Percentiles rank a stretch among this genome's conserved stretches.
These are phyloP conservation scores for Colletotrichum gigasporum DNA, from an alignment of 2,329 filamentous ascomycete genomes.

Conservation along the genomic window DNA sequence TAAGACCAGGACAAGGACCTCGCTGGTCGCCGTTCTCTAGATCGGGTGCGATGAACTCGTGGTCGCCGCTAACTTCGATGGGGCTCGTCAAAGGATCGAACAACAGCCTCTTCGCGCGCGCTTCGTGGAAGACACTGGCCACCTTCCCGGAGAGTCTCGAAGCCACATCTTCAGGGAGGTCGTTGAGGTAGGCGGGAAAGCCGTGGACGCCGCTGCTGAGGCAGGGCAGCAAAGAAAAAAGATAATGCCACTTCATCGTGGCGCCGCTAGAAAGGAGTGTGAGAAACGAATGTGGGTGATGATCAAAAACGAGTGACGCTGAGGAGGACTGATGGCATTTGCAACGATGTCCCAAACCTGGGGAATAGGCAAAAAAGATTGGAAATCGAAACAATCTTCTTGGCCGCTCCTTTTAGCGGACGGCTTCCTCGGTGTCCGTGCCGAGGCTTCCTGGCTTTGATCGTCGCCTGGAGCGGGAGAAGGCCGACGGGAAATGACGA, in stretches of 20 bases:
- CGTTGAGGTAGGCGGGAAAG: constrained; percentile 29
- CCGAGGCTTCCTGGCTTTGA: background rate
- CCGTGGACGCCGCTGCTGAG: constrained; percentile 11
- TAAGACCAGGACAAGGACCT: constrained; percentile 46
- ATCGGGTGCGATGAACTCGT: constrained; percentile 39
- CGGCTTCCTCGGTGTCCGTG: background rate
- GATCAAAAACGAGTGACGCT: constrained; percentile 12
- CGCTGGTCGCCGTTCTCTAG: constrained; percentile 37
- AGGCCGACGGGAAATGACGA: background rate
- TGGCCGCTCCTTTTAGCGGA: constrained; percentile 8
- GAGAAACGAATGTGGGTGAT: background rate
- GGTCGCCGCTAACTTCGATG: constrained; percentile 33
- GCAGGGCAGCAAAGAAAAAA: constrained; percentile 24
- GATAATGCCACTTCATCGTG: constrained; percentile 13
- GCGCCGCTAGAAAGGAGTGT: constrained; percentile 10
- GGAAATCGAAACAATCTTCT: constrained; percentile 8
- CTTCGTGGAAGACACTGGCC: constrained; percentile 16
- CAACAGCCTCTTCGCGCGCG: constrained; percentile 31
- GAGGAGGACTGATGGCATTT: background rate
- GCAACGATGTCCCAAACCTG: background rate
- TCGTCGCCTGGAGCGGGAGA: background rate
- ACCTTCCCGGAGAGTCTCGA: constrained; percentile 15
- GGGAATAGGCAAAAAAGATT: constrained; percentile 5
- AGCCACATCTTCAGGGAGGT: constrained; percentile 15
- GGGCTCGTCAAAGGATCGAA: constrained; percentile 33